Conservation (phyloP, 2,329 filamentous ascomycete genomes). For the Hypoxylon sp. region DNA sequence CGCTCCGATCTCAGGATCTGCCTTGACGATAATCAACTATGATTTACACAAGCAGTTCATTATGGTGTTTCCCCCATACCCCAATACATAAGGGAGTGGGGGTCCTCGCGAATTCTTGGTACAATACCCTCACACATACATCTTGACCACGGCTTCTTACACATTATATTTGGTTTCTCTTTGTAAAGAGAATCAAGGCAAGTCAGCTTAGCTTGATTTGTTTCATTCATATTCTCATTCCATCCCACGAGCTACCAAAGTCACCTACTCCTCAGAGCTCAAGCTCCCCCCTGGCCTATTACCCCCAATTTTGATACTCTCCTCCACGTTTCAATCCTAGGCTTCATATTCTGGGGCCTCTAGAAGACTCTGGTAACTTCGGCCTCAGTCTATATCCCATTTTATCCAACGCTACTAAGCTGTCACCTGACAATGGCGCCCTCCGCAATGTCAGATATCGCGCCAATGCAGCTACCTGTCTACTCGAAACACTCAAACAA, state of each 20-base stretch:
- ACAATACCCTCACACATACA: conserved; percentile 25
- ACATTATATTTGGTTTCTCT: conserved; percentile 23
- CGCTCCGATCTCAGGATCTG: conserved; percentile 41
- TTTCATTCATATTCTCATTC: conserved; percentile 27
- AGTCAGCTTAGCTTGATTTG: conserved; percentile 22
- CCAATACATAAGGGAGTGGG: conserved; percentile 48
- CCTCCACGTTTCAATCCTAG: conserved; percentile 22
- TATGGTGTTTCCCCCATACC: conserved; percentile 27
- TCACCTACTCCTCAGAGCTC: conserved; percentile 15
- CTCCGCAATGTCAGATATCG: conserved; percentile 62
- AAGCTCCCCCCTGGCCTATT: conserved; percentile 28
- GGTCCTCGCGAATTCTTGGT: conserved; percentile 36
- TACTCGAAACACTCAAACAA: conserved; percentile 59
- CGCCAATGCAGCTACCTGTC: conserved; percentile 62
- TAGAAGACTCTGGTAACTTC: conserved; percentile 24
- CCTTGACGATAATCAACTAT: conserved; percentile 33
- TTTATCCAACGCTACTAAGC: conserved; percentile 56
- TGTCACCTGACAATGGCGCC: conserved; percentile 63
- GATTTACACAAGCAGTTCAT: conserved; percentile 34
- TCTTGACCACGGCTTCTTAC: conserved; percentile 29
- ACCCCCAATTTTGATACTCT: conserved; percentile 30
- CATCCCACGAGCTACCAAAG: conserved; percentile 27
- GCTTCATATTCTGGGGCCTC: conserved; percentile 20
- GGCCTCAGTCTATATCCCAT: conserved; percentile 49
- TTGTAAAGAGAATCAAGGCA: conserved; percentile 34